These are phyloP conservation scores for Neofusicoccum umdonicola DNA, from an alignment of 2,329 filamentous ascomycete genomes.

Conservation along the genomic window DNA sequence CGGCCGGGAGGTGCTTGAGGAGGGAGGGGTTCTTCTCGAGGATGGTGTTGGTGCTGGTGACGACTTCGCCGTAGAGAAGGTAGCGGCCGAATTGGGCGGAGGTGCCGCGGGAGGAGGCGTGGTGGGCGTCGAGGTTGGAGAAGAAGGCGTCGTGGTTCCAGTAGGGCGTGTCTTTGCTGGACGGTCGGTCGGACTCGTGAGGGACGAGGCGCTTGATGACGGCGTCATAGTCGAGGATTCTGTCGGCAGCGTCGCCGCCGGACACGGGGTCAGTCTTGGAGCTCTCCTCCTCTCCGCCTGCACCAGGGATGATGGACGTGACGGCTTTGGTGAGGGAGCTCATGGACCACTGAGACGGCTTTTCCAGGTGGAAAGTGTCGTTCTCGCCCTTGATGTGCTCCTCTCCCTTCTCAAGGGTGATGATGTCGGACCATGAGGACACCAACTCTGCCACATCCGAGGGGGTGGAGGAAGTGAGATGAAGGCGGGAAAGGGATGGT, in stretches of 20 bases:
- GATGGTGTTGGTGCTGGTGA: constrained; percentile 91
- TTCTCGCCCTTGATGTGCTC: constrained; percentile 76
- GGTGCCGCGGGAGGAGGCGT: constrained; percentile 55
- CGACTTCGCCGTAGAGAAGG: constrained; percentile 84
- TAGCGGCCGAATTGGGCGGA: constrained; percentile 68
- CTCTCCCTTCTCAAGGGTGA: constrained; percentile 62
- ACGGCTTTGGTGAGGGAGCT: constrained; percentile 27
- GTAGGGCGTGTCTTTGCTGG: constrained; percentile 71
- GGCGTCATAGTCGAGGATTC: constrained; percentile 71
- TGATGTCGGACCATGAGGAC: constrained; percentile 63
- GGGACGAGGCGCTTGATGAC: constrained; percentile 71
- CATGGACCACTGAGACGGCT: constrained; percentile 41
- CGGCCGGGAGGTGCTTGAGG: constrained; percentile 71
- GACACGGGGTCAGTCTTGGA: constrained; percentile 32
- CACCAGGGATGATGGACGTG: constrained; percentile 20
- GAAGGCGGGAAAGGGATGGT: constrained; percentile 77
- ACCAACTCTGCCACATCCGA: constrained; percentile 67
- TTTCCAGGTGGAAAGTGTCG: constrained; percentile 78
- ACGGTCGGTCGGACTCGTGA: constrained; percentile 67
- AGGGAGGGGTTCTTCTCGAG: constrained; percentile 88
- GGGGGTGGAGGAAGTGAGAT: constrained; percentile 70
- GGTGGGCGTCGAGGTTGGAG: constrained; percentile 66
- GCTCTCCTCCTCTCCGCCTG: constrained; percentile 22
- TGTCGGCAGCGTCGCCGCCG: constrained; percentile 45
- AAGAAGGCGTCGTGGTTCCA: constrained; percentile 85